Evolutionary conservation across 495 filamentous ascomycete genomes (phyloP).

Genomic region (Penicillium robsamsonii): DNA sequence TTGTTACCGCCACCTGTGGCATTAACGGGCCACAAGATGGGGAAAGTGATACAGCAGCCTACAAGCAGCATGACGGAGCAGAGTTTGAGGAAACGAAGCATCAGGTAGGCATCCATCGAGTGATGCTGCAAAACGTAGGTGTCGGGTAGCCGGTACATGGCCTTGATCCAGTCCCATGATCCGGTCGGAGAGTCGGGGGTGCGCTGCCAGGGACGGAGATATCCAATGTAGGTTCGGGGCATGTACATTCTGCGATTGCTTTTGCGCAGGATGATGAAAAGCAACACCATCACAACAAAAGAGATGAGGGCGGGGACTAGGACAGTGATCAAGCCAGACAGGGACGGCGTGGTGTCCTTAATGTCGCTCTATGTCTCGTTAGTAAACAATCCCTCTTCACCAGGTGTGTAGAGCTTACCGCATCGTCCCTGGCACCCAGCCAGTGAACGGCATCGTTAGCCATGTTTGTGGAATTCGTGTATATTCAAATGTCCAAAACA

Average conservation of each 20-base stretch:
- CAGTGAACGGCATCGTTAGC: slow-evolving; percentile 29
- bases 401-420: slow-evolving; percentile 17
- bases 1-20: slow-evolving; percentile 62
- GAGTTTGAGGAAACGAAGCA: slow-evolving; percentile 80
- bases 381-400: slow-evolving; percentile 4
- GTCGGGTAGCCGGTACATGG: slow-evolving; percentile 78
- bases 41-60: slow-evolving; percentile 78
- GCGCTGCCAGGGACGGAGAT: slow-evolving; percentile 63
- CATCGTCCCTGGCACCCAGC: slow-evolving; percentile 26
- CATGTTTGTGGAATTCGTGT: slow-evolving; percentile 22
- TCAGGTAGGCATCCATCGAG: slow-evolving; percentile 84
- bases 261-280: slow-evolving; percentile 77
- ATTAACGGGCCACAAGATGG: slow-evolving; percentile 83
- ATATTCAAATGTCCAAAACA: background rate
- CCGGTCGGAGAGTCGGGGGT: slow-evolving; percentile 67
- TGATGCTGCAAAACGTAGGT: slow-evolving; percentile 84
- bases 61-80: slow-evolving; percentile 70
- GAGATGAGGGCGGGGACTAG: slow-evolving; percentile 54
- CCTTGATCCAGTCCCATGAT: slow-evolving; percentile 68
- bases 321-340: slow-evolving; percentile 64
- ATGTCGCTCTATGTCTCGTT: slow-evolving; percentile 18
- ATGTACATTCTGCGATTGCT: slow-evolving; percentile 77
- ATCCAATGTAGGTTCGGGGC: slow-evolving; percentile 83
- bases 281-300: slow-evolving; percentile 59
- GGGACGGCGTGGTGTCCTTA: slow-evolving; percentile 38